phyloP scores from a whole-genome alignment of 306 rosid genomes.

The Myrica gale region DNA sequence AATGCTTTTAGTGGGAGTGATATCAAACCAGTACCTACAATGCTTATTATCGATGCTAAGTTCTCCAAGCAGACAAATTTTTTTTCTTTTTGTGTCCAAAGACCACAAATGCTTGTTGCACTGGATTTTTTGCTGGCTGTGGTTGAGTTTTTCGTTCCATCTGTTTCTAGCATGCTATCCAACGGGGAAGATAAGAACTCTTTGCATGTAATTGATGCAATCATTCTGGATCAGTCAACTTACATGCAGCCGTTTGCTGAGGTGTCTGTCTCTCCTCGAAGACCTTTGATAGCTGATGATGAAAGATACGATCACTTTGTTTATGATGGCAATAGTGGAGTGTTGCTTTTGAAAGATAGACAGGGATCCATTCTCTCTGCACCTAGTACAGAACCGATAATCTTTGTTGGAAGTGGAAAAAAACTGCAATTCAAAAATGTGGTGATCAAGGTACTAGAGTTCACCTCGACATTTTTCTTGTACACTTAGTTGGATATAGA shows the following conservation, averaged over 20 bases:
- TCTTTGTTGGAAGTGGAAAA: conserved; percentile 85
- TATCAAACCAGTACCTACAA: conserved; percentile 59
- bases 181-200: conserved; percentile 49
- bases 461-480: background rate
- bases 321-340: conserved; percentile 91
- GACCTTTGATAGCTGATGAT: conserved; percentile 77
- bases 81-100: conserved; percentile 72
- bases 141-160: conserved; percentile 87
- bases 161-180: conserved; percentile 60
- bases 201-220: conserved; percentile 53
- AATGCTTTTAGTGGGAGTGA: conserved; percentile 31
- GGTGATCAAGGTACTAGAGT: conserved; percentile 61
- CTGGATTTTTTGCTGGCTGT: conserved; percentile 95
- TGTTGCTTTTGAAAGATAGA: conserved; percentile 57
- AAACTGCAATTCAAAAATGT: conserved; percentile 85
- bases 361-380: conserved; percentile 53
- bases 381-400: conserved; percentile 67
- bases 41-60: conserved; percentile 87
- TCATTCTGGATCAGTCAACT: conserved; percentile 54
- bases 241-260: conserved; percentile 70
- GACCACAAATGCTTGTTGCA: conserved; percentile 92
- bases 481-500: conserved; percentile 8
- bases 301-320: conserved; percentile 69
- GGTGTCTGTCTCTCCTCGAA: conserved; percentile 68
- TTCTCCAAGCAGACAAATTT: conserved; percentile 52